Conservation (phyloP, 208 protist species). For the Acanthamoeba sp. region DNA sequence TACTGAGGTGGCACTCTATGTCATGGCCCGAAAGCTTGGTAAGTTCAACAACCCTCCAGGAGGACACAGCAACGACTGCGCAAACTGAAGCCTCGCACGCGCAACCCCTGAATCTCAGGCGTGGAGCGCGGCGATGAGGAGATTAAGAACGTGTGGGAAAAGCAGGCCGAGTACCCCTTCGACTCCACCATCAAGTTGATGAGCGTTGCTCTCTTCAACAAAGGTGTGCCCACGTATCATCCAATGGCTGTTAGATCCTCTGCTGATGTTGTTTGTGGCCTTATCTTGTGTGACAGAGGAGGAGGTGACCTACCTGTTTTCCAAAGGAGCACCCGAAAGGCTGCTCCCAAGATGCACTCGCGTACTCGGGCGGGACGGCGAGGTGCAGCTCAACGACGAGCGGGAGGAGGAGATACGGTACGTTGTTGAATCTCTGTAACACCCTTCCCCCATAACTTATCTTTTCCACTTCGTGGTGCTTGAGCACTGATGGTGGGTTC, state of each 20-base stretch:
- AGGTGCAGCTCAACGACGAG: background rate
- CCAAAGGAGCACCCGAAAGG: slow-evolving; percentile 50
- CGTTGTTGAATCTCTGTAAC: background rate
- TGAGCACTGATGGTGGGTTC: background rate
- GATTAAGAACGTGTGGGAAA: background rate
- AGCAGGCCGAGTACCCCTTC: slow-evolving; percentile 46
- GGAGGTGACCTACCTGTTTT: background rate
- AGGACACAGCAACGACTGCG: background rate
- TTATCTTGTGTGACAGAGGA: background rate
- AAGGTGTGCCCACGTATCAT: background rate
- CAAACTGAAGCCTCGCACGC: too few species aligned
- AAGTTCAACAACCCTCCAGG: too few species aligned
- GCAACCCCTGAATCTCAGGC: background rate
- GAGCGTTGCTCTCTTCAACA: slow-evolving; percentile 48
- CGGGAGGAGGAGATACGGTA: slow-evolving; percentile 8
- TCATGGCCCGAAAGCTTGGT: slow-evolving; percentile 61
- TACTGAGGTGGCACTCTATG: slow-evolving; percentile 55
- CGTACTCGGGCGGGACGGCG: background rate
- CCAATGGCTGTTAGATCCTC: background rate
- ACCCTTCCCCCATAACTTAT: background rate
- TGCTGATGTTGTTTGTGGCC: background rate
- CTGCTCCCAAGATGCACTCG: slow-evolving; percentile 50
- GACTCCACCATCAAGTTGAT: slow-evolving; percentile 69
- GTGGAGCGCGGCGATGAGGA: slow-evolving; percentile 9
- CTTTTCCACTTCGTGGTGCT: background rate